Conservation (phyloP, 768 basidiomycete species). For the Russula sp. region DNA sequence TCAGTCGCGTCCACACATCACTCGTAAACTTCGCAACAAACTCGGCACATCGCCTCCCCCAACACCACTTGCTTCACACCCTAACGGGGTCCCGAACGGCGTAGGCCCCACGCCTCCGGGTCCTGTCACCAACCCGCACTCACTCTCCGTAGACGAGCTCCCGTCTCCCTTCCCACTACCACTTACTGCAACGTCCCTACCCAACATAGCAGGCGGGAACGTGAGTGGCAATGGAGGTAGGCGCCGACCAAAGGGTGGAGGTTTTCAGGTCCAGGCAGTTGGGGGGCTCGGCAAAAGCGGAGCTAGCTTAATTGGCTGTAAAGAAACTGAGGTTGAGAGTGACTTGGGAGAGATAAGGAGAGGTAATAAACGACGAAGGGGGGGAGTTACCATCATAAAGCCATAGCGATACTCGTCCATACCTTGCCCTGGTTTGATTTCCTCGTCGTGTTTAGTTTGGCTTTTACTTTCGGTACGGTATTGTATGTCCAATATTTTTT, state of each 20-base stretch:
- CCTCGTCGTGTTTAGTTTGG: neutral
- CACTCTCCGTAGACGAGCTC: conserved; percentile 79
- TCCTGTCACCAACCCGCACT: conserved; percentile 76
- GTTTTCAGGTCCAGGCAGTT: conserved; percentile 50
- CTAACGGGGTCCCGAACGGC: conserved; percentile 36
- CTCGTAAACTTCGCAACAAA: conserved; percentile 80
- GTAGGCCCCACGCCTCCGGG: conserved; percentile 37
- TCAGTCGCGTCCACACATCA: conserved; percentile 73
- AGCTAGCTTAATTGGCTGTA: conserved; percentile 46
- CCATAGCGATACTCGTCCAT: neutral
- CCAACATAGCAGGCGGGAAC: conserved; percentile 27
- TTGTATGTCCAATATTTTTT: neutral
- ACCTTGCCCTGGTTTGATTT: neutral
- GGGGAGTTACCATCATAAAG: conserved; percentile 29
- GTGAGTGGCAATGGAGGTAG: conserved; percentile 30
- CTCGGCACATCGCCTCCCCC: conserved; percentile 70
- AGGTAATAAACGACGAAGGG: conserved; percentile 60
- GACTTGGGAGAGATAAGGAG: conserved; percentile 76
- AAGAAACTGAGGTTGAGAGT: conserved; percentile 66
- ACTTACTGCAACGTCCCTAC: conserved; percentile 50
- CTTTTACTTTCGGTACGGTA: neutral
- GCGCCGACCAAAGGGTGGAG: conserved; percentile 35
- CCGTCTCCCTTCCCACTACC: conserved; percentile 80
- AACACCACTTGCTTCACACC: conserved; percentile 49
- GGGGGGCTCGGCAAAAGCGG: conserved; percentile 75